Base-by-base conservation (phyloP, 2,329 filamentous ascomycete genomes). In the Xenosphaeropsis pyriputrescens region DNA sequence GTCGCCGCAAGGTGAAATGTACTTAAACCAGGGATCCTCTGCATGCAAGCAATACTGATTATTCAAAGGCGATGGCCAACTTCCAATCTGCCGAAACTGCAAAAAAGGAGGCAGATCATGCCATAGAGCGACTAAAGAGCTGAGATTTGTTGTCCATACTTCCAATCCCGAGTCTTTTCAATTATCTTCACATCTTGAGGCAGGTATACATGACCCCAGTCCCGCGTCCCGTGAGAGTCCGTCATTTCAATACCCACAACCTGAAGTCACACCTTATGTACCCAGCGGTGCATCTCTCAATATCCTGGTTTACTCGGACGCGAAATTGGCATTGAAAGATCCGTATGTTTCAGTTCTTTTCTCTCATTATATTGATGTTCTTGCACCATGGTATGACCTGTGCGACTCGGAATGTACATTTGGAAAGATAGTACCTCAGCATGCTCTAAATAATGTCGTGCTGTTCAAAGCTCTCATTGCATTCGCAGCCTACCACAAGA, bases 381-480 rank as follows among this genome's bases (percentile, higher is more conserved):
- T 67, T 14, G 62, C 64, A 1, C 47, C 51, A 2, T 68, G 64
- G 64, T 68, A 67, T 44, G 63, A 68, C 36, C 54, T 68, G 6
- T 63, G 60, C 34, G 64, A 68, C 39, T 39, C 49, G 1, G 37
- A 45, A 2, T 50, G 46, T 1, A 44, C 50, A 4, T 68, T 68
- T 26, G 50, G 47, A 5, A 54, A 47, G 3, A 31, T 47, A 1
- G 55, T 67, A 0, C 57, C 63, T 0, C 37, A 43, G 5, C 40
- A 54, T 7, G 59, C 64, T 1, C 47, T 65, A 8, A 50, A 58
- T 2, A 59, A 57, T 29, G 48, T 60, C 1, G 49, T 68, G 0
- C 50, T 68, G 2, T 61, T 68, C 44, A 58, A 54, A 34, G 62
- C 64, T 1, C 47, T 64, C 9, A 51, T 68, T 29, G 63, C 64